Evolutionary conservation across 2,329 filamentous ascomycete species (phyloP).

Genomic region (Tolypocladium pustulatum): DNA sequence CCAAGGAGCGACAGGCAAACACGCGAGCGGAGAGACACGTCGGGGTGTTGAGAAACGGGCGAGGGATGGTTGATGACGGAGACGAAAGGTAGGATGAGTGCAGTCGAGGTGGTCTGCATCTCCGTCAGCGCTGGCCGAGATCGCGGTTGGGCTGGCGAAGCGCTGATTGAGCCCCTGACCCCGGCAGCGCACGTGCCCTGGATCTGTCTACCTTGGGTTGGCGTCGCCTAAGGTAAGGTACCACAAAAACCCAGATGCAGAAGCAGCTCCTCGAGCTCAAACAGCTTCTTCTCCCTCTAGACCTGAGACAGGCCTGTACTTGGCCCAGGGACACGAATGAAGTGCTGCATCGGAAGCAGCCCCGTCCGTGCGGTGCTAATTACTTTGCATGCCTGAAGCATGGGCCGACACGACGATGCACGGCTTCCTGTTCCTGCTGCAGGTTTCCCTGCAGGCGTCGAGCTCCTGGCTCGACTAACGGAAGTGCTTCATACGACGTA

Average conservation of each 20-base stretch:
- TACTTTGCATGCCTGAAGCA: not conserved
- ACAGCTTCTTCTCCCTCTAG: not conserved
- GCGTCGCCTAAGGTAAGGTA: too few species aligned
- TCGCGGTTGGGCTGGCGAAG: not conserved
- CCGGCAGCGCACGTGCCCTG: not conserved
- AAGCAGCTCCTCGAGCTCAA: not conserved
- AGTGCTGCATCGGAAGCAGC: not conserved
- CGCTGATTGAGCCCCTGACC: not conserved
- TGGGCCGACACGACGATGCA: not conserved
- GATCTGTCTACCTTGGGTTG: not conserved
- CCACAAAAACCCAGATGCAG: not conserved
- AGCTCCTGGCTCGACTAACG: not conserved
- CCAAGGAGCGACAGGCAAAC: conserved; percentile 10
- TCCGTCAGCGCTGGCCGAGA: not conserved
- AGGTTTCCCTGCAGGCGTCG: not conserved
- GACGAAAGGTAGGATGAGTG: not conserved
- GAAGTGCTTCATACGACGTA: not conserved
- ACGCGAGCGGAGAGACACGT: not conserved
- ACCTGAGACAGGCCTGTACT: not conserved
- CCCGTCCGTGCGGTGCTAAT: not conserved
- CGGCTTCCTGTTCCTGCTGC: not conserved
- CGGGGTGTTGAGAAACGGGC: not conserved
- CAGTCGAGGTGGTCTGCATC: not conserved
- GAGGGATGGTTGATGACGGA: not conserved
- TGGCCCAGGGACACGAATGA: not conserved